Evolutionary conservation across 768 basidiomycete species (phyloP).

Genomic region (Melanogaster broomeanus): DNA sequence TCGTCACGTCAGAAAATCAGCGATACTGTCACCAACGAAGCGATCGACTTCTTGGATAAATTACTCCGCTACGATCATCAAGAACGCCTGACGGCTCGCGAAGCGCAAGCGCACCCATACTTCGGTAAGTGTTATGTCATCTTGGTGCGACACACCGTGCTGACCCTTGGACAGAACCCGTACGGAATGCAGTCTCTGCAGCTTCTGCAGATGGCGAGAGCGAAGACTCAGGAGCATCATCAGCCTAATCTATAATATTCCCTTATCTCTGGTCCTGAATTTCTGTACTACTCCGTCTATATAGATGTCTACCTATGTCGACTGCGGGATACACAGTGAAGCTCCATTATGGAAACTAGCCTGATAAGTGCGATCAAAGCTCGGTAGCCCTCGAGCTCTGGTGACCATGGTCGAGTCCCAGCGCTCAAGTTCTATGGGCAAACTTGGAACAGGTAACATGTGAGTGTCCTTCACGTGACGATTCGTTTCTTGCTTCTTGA

Average conservation of each 20-base stretch:
- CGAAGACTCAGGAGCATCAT: slow-evolving; percentile 44
- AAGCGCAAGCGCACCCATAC: slow-evolving; percentile 91
- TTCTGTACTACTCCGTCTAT: slow-evolving; percentile 36
- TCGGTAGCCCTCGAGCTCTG: slow-evolving; percentile 8
- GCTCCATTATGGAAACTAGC: slow-evolving; percentile 11
- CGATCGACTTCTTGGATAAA: slow-evolving; percentile 95
- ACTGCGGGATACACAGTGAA: slow-evolving; percentile 22
- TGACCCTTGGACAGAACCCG: slow-evolving; percentile 55
- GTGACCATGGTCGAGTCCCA: background rate
- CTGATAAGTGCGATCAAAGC: slow-evolving; percentile 21
- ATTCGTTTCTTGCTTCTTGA: slow-evolving; percentile 5
- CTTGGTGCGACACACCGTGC: slow-evolving; percentile 15
- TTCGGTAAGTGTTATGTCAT: slow-evolving; percentile 58
- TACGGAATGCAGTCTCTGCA: slow-evolving; percentile 49
- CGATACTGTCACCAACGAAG: slow-evolving; percentile 96
- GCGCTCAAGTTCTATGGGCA: background rate
- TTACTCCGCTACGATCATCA: slow-evolving; percentile 96
- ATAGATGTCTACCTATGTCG: slow-evolving; percentile 30
- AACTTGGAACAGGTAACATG: background rate
- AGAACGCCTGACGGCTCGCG: slow-evolving; percentile 91
- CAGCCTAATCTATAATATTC: slow-evolving; percentile 29
- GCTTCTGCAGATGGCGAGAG: slow-evolving; percentile 61
- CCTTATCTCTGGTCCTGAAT: slow-evolving; percentile 25
- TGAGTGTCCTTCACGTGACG: slow-evolving; percentile 11
- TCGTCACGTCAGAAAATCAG: slow-evolving; percentile 95